These are phyloP conservation scores for Lyophyllum atratum DNA, from an alignment of 768 basidiomycete species.

Conservation along the genomic window DNA sequence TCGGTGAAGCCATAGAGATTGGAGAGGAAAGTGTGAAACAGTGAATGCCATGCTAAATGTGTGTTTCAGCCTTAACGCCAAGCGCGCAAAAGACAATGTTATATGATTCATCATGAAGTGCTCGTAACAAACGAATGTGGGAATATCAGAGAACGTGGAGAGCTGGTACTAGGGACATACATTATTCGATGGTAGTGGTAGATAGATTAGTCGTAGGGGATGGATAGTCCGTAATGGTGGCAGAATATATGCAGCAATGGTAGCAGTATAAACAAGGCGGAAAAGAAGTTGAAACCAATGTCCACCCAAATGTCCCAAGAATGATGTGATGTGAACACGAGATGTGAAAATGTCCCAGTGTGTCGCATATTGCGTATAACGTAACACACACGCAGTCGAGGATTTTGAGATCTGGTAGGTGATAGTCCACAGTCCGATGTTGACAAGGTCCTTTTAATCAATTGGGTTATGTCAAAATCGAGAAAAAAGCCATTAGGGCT, in stretches of 20 bases:
- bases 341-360: neutral
- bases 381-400: neutral
- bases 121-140: constrained; percentile 5
- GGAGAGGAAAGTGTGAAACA: too few species aligned
- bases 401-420: neutral
- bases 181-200: neutral
- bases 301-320: too few species aligned
- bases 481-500: neutral
- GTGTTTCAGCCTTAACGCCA: too few species aligned
- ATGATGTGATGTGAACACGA: too few species aligned
- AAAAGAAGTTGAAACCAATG: too few species aligned
- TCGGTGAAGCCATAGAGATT: too few species aligned
- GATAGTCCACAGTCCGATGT: neutral
- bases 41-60: too few species aligned
- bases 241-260: too few species aligned
- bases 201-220: neutral
- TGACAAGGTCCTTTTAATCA: neutral
- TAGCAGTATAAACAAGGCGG: too few species aligned
- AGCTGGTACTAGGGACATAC: too few species aligned
- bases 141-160: neutral
- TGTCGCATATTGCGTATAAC: neutral
- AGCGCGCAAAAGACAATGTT: neutral
- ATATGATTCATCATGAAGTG: neutral
- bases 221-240: too few species aligned
- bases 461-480: constrained; percentile 1